phyloP scores from a whole-genome alignment of 1,284 basidiomycete genomes.

The Porodaedalea pini region DNA sequence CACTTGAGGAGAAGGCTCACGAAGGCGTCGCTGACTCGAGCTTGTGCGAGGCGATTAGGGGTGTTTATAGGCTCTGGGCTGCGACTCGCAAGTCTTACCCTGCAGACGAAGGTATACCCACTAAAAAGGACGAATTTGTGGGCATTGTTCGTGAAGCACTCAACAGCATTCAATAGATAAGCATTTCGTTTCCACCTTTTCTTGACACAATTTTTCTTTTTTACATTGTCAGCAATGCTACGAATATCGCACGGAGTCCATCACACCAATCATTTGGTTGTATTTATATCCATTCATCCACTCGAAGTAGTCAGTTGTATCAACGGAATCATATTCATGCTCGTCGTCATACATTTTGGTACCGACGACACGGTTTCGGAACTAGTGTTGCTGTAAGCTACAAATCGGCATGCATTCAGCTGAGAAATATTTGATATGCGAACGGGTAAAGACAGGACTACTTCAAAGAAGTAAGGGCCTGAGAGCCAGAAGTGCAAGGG shows the following conservation, averaged over 20 bases:
- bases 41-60: slow-evolving; percentile 41
- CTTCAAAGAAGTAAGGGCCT: slow-evolving; percentile 9
- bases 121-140: slow-evolving; percentile 37
- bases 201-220: too few relatives aligned
- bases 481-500: neutral
- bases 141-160: slow-evolving; percentile 29
- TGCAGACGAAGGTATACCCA: slow-evolving; percentile 23
- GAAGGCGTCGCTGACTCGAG: slow-evolving; percentile 24
- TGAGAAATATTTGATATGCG: neutral
- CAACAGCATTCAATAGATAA: neutral
- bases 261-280: neutral
- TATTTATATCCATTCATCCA: neutral
- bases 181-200: neutral
- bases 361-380: too few relatives aligned
- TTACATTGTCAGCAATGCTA: too few relatives aligned
- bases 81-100: slow-evolving; percentile 20
- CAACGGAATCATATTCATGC: neutral
- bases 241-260: neutral
- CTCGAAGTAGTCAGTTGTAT: neutral
- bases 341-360: neutral
- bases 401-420: neutral
- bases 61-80: slow-evolving; percentile 52
- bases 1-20: neutral
- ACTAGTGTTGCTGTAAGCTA: neutral
- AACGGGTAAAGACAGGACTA: slow-evolving; percentile 18